Conservation (phyloP, 495 filamentous ascomycete species). For the Clohesyomyces aquaticus region DNA sequence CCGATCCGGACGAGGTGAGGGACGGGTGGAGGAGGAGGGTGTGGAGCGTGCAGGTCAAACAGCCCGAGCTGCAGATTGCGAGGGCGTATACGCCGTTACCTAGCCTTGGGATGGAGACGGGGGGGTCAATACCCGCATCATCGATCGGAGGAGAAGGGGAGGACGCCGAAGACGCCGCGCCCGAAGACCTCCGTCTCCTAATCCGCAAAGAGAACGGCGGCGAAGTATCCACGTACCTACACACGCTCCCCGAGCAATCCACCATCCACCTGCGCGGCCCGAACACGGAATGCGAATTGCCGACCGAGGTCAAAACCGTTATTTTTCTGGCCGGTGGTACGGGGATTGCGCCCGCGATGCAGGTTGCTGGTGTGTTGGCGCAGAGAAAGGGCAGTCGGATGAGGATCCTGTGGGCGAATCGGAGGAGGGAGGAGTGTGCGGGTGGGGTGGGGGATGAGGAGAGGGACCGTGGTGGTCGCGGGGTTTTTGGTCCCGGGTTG, state of each 20-base stretch:
- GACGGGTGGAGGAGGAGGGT: conserved; percentile 63
- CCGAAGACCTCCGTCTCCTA: conserved; percentile 53
- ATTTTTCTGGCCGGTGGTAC: conserved; percentile 92
- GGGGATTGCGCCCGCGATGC: conserved; percentile 88
- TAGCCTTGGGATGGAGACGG: too few relatives aligned
- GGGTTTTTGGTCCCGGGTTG: too few relatives aligned
- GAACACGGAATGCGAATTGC: conserved; percentile 68
- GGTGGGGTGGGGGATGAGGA: conserved; percentile 50
- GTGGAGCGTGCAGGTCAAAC: conserved; percentile 90
- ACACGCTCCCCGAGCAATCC: conserved; percentile 61
- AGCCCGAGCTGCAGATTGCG: conserved; percentile 88
- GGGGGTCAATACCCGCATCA: too few relatives aligned
- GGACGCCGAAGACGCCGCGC: conserved; percentile 46
- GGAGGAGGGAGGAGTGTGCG: conserved; percentile 60
- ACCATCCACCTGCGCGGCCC: conserved; percentile 78
- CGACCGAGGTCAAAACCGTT: conserved; percentile 57
- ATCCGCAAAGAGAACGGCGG: conserved; percentile 52
- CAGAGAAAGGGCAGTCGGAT: conserved; percentile 48
- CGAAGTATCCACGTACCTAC: conserved; percentile 68
- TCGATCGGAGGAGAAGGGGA: conserved; percentile 22
- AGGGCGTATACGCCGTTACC: conserved; percentile 89
- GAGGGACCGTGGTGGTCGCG: background rate
- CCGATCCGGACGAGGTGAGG: conserved; percentile 48
- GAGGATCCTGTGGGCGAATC: conserved; percentile 72
- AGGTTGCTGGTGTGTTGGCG: conserved; percentile 68